Evolutionary conservation across 805 yeast species (phyloP).

Genomic region (Cyberlindnera mycetangii): DNA sequence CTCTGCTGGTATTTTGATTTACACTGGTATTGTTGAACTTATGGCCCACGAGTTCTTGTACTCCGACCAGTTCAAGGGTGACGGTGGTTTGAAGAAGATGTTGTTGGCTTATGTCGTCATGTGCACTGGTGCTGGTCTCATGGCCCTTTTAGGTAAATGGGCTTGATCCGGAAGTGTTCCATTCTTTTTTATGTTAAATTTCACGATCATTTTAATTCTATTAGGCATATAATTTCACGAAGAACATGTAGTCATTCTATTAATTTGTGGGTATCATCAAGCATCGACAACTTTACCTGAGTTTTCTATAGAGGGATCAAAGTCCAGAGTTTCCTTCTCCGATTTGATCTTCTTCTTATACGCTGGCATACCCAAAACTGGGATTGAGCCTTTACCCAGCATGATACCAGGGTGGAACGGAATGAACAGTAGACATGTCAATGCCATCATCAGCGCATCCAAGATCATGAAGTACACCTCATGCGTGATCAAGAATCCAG

Average conservation of each 20-base stretch:
- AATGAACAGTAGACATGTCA: constrained; percentile 46
- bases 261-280: too few species aligned
- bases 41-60: constrained; percentile 74
- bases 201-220: background rate
- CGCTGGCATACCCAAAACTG: constrained; percentile 8
- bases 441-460: constrained; percentile 60
- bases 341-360: constrained; percentile 10
- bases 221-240: too few species aligned
- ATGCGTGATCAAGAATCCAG: constrained; percentile 58
- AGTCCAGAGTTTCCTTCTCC: background rate
- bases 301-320: background rate
- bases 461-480: constrained; percentile 60
- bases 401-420: constrained; percentile 64
- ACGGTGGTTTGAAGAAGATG: constrained; percentile 49
- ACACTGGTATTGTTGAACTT: constrained; percentile 74
- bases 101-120: constrained; percentile 48
- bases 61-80: constrained; percentile 62
- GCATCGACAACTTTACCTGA: too few species aligned
- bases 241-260: too few species aligned
- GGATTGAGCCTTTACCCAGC: constrained; percentile 29
- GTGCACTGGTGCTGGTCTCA: constrained; percentile 67
- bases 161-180: constrained; percentile 36
- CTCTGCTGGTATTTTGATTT: constrained; percentile 74
- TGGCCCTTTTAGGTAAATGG: constrained; percentile 79
- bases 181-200: background rate